A percentile compares a stretch with the other conserved stretches of the same genome.
Evolutionary conservation across 202 grass and related monocot genomes (phyloP).

Genomic region (Setaria italica): DNA sequence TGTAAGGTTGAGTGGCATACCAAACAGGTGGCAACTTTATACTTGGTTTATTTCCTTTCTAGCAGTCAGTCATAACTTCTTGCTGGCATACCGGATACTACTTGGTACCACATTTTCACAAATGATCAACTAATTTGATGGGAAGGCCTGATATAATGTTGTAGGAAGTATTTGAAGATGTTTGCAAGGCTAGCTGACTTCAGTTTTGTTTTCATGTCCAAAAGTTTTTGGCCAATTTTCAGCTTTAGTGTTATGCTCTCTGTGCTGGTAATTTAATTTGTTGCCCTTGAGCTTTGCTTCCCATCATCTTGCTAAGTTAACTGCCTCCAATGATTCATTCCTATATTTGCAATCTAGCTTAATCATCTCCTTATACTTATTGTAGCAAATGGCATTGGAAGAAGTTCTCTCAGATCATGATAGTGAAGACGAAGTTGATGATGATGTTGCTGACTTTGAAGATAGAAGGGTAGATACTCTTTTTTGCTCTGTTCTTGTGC

Average conservation of each 20-base stretch:
- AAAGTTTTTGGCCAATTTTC: neutral
- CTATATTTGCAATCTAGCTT: slow-evolving; percentile 40
- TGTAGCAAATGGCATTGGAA: slow-evolving; percentile 79
- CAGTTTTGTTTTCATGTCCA: slow-evolving; percentile 17
- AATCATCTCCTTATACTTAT: slow-evolving; percentile 19
- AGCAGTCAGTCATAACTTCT: neutral
- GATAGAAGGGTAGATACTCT: slow-evolving; percentile 67
- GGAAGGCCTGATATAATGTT: slow-evolving; percentile 6
- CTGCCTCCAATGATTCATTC: neutral
- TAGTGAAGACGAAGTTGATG: slow-evolving; percentile 95
- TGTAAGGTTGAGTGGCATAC: neutral
- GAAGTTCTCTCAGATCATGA: slow-evolving; percentile 78
- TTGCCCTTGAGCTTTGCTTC: slow-evolving; percentile 17
- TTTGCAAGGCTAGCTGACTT: neutral
- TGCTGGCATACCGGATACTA: neutral
- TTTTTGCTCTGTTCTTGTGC: slow-evolving; percentile 43
- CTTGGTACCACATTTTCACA: slow-evolving; percentile 1
- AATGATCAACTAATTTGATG: slow-evolving; percentile 2
- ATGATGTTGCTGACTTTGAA: slow-evolving; percentile 90
- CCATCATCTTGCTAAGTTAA: neutral
- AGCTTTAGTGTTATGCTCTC: neutral
- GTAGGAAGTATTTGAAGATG: slow-evolving; percentile 27
- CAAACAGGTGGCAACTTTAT: neutral
- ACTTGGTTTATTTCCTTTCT: neutral
- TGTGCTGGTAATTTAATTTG: slow-evolving; percentile 9